A percentile compares a stretch with the other conserved stretches of the same genome.
Evolutionary conservation across 2,329 filamentous ascomycete genomes (phyloP).

Genomic region (Capronia americana): DNA sequence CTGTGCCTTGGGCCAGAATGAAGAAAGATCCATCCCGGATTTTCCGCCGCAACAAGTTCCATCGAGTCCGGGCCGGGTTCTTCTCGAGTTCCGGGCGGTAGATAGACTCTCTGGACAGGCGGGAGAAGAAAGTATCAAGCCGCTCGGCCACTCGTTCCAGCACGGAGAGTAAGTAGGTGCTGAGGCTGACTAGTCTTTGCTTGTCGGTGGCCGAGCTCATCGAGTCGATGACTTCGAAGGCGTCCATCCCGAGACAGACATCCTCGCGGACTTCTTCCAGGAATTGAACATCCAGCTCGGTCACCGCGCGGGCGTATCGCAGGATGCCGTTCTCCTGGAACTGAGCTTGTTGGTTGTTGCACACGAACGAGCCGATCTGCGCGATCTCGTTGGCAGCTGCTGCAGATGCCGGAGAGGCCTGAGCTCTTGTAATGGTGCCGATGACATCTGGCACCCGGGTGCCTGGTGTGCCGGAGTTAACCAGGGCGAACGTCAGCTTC

Average conservation of each 20-base stretch:
- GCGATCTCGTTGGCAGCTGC: slow-evolving; percentile 25
- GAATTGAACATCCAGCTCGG: slow-evolving; percentile 29
- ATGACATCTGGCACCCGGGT: slow-evolving; percentile 29
- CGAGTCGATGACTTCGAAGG: slow-evolving; percentile 56
- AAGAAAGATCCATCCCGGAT: slow-evolving; percentile 61
- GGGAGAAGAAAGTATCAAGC: slow-evolving; percentile 60
- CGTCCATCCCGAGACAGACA: slow-evolving; percentile 57
- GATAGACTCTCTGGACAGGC: slow-evolving; percentile 57
- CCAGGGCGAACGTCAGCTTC: slow-evolving; percentile 26
- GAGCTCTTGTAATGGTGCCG: slow-evolving; percentile 28
- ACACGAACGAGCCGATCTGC: slow-evolving; percentile 26
- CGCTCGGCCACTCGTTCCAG: slow-evolving; percentile 62
- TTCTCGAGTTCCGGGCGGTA: slow-evolving; percentile 60
- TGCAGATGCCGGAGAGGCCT: slow-evolving; percentile 20
- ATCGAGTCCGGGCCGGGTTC: slow-evolving; percentile 60
- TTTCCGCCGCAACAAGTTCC: slow-evolving; percentile 58
- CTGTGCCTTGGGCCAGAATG: slow-evolving; percentile 22
- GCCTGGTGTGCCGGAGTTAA: slow-evolving; percentile 24
- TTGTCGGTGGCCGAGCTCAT: slow-evolving; percentile 51
- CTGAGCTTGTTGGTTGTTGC: slow-evolving; percentile 30
- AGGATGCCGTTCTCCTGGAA: slow-evolving; percentile 27
- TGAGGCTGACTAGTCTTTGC: slow-evolving; percentile 47
- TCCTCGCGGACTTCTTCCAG: slow-evolving; percentile 30
- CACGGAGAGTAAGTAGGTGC: slow-evolving; percentile 58
- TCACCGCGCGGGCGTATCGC: slow-evolving; percentile 28